phyloP scores from a whole-genome alignment of 768 basidiomycete genomes.

The Serendipita sp. region DNA sequence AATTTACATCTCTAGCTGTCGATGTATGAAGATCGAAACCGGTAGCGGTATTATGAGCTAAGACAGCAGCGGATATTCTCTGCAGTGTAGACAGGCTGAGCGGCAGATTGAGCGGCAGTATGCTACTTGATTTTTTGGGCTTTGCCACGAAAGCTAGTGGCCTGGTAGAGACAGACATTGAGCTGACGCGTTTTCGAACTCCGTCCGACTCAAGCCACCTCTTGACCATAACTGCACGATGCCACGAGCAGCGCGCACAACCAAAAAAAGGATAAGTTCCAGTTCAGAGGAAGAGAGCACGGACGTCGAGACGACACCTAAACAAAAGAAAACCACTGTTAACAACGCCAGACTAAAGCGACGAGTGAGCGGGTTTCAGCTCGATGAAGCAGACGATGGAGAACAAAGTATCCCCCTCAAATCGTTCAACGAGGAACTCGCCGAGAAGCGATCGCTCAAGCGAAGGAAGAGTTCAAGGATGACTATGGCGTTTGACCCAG shows the following conservation, averaged over 20 bases:
- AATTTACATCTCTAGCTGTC: neutral
- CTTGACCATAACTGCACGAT: neutral
- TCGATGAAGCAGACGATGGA: neutral
- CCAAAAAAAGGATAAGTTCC: neutral
- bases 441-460: slow-evolving; percentile 1
- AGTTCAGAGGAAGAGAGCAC: neutral
- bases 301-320: neutral
- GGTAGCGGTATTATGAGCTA: neutral
- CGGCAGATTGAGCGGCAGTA: neutral
- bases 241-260: neutral
- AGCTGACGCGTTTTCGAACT: neutral
- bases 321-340: neutral
- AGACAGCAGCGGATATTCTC: neutral
- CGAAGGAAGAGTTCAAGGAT: neutral
- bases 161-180: neutral
- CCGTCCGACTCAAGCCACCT: neutral
- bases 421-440: slow-evolving; percentile 3
- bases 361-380: slow-evolving; percentile 3
- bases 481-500: slow-evolving; percentile 4
- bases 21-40: no score
- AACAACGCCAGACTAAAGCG: neutral
- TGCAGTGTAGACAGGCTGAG: neutral
- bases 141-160: neutral
- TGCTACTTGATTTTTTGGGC: neutral
- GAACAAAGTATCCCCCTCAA: neutral